Percentiles rank a stretch among this genome's conserved stretches.
These are phyloP conservation scores for Simplicillium sp. DNA, from an alignment of 2,329 filamentous ascomycete genomes.

Conservation along the genomic window DNA sequence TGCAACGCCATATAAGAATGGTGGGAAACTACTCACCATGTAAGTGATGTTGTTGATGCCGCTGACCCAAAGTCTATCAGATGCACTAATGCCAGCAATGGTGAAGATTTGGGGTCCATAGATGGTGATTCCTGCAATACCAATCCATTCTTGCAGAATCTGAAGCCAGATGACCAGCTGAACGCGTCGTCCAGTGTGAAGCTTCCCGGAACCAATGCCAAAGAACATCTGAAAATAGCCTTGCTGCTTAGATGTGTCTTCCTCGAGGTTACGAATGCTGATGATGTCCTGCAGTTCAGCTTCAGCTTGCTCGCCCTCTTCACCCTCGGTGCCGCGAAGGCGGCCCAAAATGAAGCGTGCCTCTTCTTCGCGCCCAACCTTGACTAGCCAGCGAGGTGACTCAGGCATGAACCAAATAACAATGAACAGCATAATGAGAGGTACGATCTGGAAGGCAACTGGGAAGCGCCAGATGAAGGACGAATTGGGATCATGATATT, in stretches of 20 bases:
- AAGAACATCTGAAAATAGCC: conserved; percentile 60
- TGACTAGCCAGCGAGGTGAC: conserved; percentile 58
- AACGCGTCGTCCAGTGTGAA: conserved; percentile 58
- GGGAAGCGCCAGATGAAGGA: conserved; percentile 59
- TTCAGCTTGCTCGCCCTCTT: conserved; percentile 44
- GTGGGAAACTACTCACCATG: conserved; percentile 31
- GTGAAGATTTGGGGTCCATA: conserved; percentile 51
- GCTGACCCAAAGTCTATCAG: conserved; percentile 54
- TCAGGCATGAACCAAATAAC: conserved; percentile 61
- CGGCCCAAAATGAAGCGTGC: conserved; percentile 55
- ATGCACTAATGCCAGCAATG: conserved; percentile 54
- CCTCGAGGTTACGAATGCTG: conserved; percentile 52
- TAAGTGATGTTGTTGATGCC: conserved; percentile 42
- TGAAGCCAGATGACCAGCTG: conserved; percentile 65
- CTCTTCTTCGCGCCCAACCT: conserved; percentile 57
- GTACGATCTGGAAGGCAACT: conserved; percentile 60
- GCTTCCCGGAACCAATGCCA: conserved; percentile 52
- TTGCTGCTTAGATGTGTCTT: conserved; percentile 45
- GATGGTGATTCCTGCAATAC: conserved; percentile 60
- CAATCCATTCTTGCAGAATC: conserved; percentile 62
- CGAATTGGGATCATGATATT: conserved; percentile 46
- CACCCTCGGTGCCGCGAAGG: conserved; percentile 48
- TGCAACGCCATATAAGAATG: no score
- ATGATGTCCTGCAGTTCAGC: conserved; percentile 61
- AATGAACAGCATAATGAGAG: conserved; percentile 45